Conservation (phyloP, 139 green algal genomes). For the Pseudopediastrum boryanum region DNA sequence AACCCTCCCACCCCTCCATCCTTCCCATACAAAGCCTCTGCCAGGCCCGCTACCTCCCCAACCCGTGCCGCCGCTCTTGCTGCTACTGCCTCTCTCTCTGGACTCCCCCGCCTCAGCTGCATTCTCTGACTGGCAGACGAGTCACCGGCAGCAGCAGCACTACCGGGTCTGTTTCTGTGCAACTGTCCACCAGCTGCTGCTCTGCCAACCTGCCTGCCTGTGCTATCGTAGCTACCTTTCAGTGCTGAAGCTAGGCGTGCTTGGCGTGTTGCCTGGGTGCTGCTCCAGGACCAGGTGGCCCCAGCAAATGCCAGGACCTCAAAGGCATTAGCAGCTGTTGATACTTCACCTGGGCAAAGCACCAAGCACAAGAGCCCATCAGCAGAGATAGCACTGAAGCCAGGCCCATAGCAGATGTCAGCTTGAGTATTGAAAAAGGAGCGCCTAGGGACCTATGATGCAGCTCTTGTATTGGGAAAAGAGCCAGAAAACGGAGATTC, state of each 20-base stretch:
- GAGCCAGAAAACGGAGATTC: too few relatives aligned
- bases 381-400: neutral
- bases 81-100: neutral
- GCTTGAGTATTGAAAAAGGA: neutral
- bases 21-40: too few relatives aligned
- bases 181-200: neutral
- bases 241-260: slow-evolving; percentile 36
- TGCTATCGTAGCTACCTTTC: neutral
- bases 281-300: slow-evolving; percentile 53
- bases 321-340: slow-evolving; percentile 56
- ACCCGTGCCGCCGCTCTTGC: neutral
- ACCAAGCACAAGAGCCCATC: neutral
- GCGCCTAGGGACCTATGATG: neutral
- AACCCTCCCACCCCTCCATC: too few relatives aligned
- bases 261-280: slow-evolving; percentile 32
- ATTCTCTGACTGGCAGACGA: neutral
- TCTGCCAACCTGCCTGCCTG: slow-evolving; percentile 5
- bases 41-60: too few relatives aligned
- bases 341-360: slow-evolving; percentile 55
- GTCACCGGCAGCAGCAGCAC: neutral
- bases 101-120: slow-evolving; percentile 11
- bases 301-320: slow-evolving; percentile 70
- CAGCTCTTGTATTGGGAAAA: neutral
- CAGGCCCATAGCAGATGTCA: neutral
- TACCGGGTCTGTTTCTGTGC: neutral